Base-by-base conservation (phyloP, 805 yeast species). In the Wickerhamomyces silvicola region DNA sequence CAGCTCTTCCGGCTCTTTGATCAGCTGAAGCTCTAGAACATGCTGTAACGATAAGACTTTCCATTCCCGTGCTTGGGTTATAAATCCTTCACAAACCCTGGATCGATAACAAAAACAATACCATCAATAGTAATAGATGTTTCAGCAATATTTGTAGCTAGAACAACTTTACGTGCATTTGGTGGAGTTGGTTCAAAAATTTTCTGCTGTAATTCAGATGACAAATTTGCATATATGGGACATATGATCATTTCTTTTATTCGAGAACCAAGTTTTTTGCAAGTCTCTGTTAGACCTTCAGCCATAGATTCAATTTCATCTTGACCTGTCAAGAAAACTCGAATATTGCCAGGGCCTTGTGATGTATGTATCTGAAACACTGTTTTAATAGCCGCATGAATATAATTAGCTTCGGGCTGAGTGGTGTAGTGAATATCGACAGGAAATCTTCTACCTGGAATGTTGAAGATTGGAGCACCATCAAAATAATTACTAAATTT, bases 1-100 rank as follows among this genome's bases (percentile, higher is more conserved):
- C 98, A 6, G 97, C 98, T 64, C 98, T 76, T 53, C 98, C 98
- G 1, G 96, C 88, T 50, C 98, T 68, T 60, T 92, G 98, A 48
- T 86, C 88, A 0, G 96, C 97, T 26, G 95, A 87, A 0, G 98
- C 98, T 49, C 79, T 78, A 0, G 97, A 88, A 41, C 94, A 86
- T 1, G 96, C 94, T 11, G 80, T 75, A 5, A 92, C 87, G 28
- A 81, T 75, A 38, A 92, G 66, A 21, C 88, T 79, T 38, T 87
- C 94, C 77, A 90, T 88, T 11, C 97, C 88, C 6, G 86, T 78
- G 15, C 81, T 60, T 2, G 97, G 86, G 48, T 88, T 87, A 59
- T 75, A 90, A 4, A 85, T 88, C 92, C 58, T 92, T 92, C 15
- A 88, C 90, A 54, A 84, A 86, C 0, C 98, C 98, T 0, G 96